Evolutionary conservation across 192 early-diverging fungal genomes (phyloP), one percentile per base, ranked within the genome.

Genomic region (Coemansia sp.): DNA sequence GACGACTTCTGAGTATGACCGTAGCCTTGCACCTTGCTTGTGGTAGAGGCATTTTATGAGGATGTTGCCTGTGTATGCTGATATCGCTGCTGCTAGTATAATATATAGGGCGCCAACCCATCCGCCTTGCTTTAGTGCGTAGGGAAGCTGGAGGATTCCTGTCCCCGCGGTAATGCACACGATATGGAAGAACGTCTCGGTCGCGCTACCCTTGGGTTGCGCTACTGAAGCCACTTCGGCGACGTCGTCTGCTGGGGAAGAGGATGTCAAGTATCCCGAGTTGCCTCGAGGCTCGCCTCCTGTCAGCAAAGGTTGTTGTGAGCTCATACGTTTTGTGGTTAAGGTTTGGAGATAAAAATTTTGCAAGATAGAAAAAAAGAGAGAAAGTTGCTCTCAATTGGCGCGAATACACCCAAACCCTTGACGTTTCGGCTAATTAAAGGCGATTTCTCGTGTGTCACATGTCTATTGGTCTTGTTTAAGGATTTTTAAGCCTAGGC

Each of bases 141-240:
- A 95, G 3, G 95, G 95, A 20, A 96, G 84, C 72, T 94, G 93
- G 27, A 95, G 87, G 29, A 93, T 88, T 13, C 95, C 95, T 10
- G 90, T 91, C 43, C 94, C 94, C 13, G 92, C 92, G 13, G 91
- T 89, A 20, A 92, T 90, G 70, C 93, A 95, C 13, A 84, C 77
- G 13, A 84, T 84, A 49, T 84, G 82, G 74, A 84, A 79, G 43
- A 79, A 84, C 12, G 77, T 76, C 67, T 84, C 82, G 3, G 66
- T 60, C 2, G 70, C 44, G 74, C 77, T 79, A 62, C 77, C 68
- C 60, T 63, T 64, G 44, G 41, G 65, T 41, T 59, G 67, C 3
- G 8, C 68, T 34, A 33, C 31, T 24, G 31, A 59, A 1, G 31
- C 33, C n/a, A n/a, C 29, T 15, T 31, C 57, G 15, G 29, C 36